Base-by-base conservation (phyloP, 768 basidiomycete species). In the Auriscalpium microsporum region DNA sequence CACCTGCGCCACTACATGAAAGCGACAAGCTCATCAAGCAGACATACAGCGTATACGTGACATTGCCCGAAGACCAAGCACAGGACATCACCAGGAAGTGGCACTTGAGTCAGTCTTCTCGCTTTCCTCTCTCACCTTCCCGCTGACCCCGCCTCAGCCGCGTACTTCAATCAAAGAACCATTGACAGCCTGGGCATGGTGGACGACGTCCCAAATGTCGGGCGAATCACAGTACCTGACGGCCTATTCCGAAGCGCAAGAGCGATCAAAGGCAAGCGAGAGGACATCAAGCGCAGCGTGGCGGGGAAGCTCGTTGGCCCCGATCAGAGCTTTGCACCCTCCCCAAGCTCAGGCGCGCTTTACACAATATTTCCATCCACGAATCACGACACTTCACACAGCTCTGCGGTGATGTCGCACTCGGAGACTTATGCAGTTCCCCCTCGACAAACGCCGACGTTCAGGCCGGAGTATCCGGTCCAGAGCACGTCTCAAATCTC, bases 11-110 rank as follows among this genome's bases (percentile, higher is more conserved):
- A 28, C 64, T 67, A 4, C 66, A 68, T 37, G 69, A 69, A 17
- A 62, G 62, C 38, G 69, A 71, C 58, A 62, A 68, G 9, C 74
- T 89, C 45, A 83, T 90, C 53, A 90, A 90, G 67, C 89, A 90
- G 67, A 90, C 89, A 0, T 91, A 90, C 66, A 90, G 87, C 0
- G 88, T 86, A 40, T 87, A 63, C 46, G 82, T 82, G 80, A 85
- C 35, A 75, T 80, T 54, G 81, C 64, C 66, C 19, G 64, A 66
- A 53, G 69, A 69, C 45, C 58, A 54, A 40, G 56, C 60, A 49
- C 56, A 63, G 38, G 66, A 65, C 44, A 57, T 61, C 37, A 56
- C 57, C 17, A 77, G 84, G 48, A 91, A 91, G 71, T 90, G 87
- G 89, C 89, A 90, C 67, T 73, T 91, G 44, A 90, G 88, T 90